These are phyloP conservation scores for Agrocybe praecox DNA, from an alignment of 768 basidiomycete species.

Conservation along the genomic window DNA sequence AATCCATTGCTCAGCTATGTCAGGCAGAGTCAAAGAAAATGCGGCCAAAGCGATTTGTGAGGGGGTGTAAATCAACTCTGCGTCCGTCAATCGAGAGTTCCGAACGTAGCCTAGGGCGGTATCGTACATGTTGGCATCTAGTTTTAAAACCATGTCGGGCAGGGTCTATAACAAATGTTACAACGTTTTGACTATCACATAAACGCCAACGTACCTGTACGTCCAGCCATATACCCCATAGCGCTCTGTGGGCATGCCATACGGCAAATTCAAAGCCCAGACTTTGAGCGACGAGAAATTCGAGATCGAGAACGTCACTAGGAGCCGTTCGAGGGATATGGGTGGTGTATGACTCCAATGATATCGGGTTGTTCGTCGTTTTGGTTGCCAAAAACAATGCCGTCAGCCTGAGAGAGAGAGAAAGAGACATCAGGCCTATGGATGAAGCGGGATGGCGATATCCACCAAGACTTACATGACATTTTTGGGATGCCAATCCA, in stretches of 20 bases:
- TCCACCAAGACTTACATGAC: conserved; percentile 77
- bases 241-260: conserved; percentile 87
- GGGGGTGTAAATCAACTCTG: conserved; percentile 89
- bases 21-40: conserved; percentile 64
- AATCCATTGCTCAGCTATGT: conserved; percentile 65
- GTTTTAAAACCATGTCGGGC: conserved; percentile 50
- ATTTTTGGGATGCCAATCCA: conserved; percentile 99
- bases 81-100: conserved; percentile 86
- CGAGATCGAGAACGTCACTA: conserved; percentile 88
- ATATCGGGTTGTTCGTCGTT: conserved; percentile 94
- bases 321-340: conserved; percentile 82
- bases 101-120: conserved; percentile 67
- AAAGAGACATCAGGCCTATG: not conserved
- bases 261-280: conserved; percentile 93
- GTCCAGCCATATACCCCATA: conserved; percentile 90
- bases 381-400: conserved; percentile 95
- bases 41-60: conserved; percentile 91
- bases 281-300: conserved; percentile 95
- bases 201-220: conserved; percentile 61
- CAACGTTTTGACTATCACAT: not conserved
- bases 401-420: conserved; percentile 87
- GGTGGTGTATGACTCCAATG: conserved; percentile 81
- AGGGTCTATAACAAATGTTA: conserved; percentile 41
- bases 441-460: not conserved
- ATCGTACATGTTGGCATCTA: conserved; percentile 62